Evolutionary conservation across 768 basidiomycete species (phyloP).

Genomic region (Clitopilus passeckerianus): DNA sequence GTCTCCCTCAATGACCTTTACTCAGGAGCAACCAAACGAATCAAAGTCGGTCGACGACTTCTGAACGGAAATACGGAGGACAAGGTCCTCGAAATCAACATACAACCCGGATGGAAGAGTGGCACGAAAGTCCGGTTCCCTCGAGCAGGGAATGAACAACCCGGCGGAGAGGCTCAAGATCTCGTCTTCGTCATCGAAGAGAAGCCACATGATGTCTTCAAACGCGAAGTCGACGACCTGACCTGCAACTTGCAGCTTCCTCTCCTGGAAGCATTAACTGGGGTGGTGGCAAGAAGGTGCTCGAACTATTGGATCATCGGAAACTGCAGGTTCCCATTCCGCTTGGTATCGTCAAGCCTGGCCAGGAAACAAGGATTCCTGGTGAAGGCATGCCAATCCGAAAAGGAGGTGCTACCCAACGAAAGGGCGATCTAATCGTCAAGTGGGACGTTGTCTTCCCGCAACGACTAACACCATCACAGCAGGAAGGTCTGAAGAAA

Average conservation of each 20-base stretch:
- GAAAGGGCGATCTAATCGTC: constrained; percentile 81
- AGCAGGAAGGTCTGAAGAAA: constrained; percentile 79
- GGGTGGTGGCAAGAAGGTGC: constrained; percentile 42
- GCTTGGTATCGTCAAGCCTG: constrained; percentile 67
- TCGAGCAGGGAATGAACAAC: constrained; percentile 77
- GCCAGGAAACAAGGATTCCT: constrained; percentile 59
- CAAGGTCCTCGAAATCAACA: constrained; percentile 75
- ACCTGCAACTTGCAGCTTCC: constrained; percentile 55
- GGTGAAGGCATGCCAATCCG: constrained; percentile 93
- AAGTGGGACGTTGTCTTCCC: constrained; percentile 88
- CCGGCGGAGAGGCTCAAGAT: constrained; percentile 68
- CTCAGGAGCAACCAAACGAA: constrained; percentile 77
- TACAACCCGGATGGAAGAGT: constrained; percentile 91
- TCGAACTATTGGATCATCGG: constrained; percentile 79
- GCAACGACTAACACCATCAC: constrained; percentile 59
- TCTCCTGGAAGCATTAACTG: constrained; percentile 79
- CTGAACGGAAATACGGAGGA: constrained; percentile 77
- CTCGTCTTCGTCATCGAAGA: constrained; percentile 98
- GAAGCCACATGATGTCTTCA: constrained; percentile 77
- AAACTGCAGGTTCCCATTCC: constrained; percentile 68
- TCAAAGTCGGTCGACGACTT: constrained; percentile 78
- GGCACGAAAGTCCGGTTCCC: constrained; percentile 94
- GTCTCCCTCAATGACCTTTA: constrained; percentile 85
- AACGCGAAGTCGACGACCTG: constrained; percentile 80
- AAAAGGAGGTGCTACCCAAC: constrained; percentile 63